These are phyloP conservation scores for Tetrapisispora pingtungensis DNA, from an alignment of 805 yeast genomes.

Conservation along the genomic window DNA sequence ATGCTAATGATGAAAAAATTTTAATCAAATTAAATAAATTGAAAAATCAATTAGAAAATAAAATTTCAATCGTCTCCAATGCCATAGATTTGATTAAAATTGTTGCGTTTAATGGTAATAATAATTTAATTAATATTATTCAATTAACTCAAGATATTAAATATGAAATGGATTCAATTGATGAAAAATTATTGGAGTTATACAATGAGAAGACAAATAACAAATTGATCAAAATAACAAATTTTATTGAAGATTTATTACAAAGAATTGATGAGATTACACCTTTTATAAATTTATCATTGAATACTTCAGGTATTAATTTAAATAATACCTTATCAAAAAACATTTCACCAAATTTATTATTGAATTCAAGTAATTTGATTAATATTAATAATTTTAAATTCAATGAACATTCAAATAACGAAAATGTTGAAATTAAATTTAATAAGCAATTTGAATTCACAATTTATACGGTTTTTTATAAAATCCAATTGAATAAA, in stretches of 20 bases:
- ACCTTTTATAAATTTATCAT: conserved; percentile 55
- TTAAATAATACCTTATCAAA: conserved; percentile 40
- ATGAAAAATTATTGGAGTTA: conserved; percentile 36
- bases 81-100: conserved; percentile 60
- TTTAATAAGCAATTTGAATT: conserved; percentile 38
- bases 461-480: conserved; percentile 53
- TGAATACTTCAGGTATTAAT: conserved; percentile 61
- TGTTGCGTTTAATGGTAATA: conserved; percentile 53
- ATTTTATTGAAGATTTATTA: conserved; percentile 39
- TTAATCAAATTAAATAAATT: conserved; percentile 34
- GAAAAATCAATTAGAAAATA: conserved; percentile 40
- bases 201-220: conserved; percentile 18
- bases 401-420: background rate
- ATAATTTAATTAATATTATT: conserved; percentile 45
- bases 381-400: conserved; percentile 23
- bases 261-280: conserved; percentile 53
- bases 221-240: conserved; percentile 34
- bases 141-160: conserved; percentile 46
- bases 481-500: conserved; percentile 36
- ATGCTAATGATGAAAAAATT: background rate
- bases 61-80: conserved; percentile 50
- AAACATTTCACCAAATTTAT: conserved; percentile 51
- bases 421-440: conserved; percentile 13
- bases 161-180: conserved; percentile 48
- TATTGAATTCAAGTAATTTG: conserved; percentile 50